Base-by-base conservation (phyloP, 805 yeast species). In the Candida michaelii region DNA sequence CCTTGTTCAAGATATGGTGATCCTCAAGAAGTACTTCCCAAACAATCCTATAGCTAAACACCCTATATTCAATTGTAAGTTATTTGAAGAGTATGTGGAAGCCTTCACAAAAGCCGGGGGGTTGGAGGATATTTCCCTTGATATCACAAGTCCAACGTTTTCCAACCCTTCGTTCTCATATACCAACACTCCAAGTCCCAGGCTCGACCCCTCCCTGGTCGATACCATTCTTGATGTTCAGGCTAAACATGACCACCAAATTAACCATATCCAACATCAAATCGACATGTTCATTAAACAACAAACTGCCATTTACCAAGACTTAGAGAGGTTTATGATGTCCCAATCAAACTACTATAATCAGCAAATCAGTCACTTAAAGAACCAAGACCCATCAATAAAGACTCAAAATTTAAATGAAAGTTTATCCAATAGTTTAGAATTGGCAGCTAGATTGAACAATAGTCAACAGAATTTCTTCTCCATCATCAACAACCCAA, bases 1-100 rank as follows among this genome's bases (percentile, higher is more conserved):
- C 27, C 47, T 63, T 30, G 49, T 58, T 29, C 68, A 63, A 49
- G 68, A 63, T 37, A 61, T 63, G 66, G 60, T 58, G 7, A 43
- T 56, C 5, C 33, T 63, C 2, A 49, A 50, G 31, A 38, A 36
- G 14, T 38, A 42, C 17, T 59, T 53, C 40, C 66, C 65, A 4
- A 37, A 46, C 4, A 58, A 57, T 36, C 52, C 59, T 11, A 39
- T 62, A 12, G 53, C 54, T 14, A 41, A 45, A 24, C 62, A 60
- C 39, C 56, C 60, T 11, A 49, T 61, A 9, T 63, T 63, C 45
- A 53, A 49, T 29, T 42, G 52, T 11, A 34, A 36, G 4, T 35
- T 42, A 4, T 60, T 60, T 41, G 41, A 42, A n/a, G 39, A 45
- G 7, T 60, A 48, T 43, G 49, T 47, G n/a, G 21, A 40, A 14